phyloP scores from a whole-genome alignment of 306 rosid species.

The Abrus pulchellus region DNA sequence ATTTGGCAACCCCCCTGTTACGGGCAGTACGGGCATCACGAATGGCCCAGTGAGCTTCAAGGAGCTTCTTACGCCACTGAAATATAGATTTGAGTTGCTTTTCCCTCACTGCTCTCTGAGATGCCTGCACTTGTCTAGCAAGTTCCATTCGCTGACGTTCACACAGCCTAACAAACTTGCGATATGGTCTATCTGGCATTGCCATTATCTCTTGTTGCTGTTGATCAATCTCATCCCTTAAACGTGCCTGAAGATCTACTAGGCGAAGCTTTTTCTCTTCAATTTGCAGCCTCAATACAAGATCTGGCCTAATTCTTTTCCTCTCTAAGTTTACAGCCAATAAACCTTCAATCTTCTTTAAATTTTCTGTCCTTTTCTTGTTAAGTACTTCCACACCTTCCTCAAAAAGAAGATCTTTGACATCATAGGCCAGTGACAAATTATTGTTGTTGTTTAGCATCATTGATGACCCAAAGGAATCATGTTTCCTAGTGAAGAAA shows the following conservation, averaged over 20 bases:
- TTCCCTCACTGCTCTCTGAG: slow-evolving; percentile 92
- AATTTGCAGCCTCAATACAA: slow-evolving; percentile 90
- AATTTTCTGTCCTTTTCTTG: slow-evolving; percentile 86
- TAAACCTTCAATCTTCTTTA: slow-evolving; percentile 91
- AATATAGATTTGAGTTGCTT: slow-evolving; percentile 95
- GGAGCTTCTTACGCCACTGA: slow-evolving; percentile 97
- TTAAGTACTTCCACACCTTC: slow-evolving; percentile 85
- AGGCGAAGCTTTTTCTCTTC: slow-evolving; percentile 97
- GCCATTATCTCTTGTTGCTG: slow-evolving; percentile 99
- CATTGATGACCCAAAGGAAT: slow-evolving; percentile 89
- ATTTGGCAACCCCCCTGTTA: slow-evolving; percentile 97
- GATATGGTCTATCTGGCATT: slow-evolving; percentile 98
- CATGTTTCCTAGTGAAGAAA: slow-evolving; percentile 92
- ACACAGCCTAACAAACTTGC: slow-evolving; percentile 94
- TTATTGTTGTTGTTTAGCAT: slow-evolving; percentile 74
- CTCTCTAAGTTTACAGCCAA: slow-evolving; percentile 86
- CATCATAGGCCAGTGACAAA: slow-evolving; percentile 89
- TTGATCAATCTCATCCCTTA: slow-evolving; percentile 95
- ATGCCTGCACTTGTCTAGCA: slow-evolving; percentile 90
- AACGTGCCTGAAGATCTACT: slow-evolving; percentile 83
- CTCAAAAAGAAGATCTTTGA: slow-evolving; percentile 89
- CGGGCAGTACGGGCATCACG: slow-evolving; percentile 99
- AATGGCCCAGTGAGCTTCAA: slow-evolving; percentile 96
- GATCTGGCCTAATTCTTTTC: slow-evolving; percentile 95
- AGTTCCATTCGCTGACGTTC: slow-evolving; percentile 98